phyloP scores from a whole-genome alignment of 352 stramenopile genomes.

The Phytopythium oedochilum region DNA sequence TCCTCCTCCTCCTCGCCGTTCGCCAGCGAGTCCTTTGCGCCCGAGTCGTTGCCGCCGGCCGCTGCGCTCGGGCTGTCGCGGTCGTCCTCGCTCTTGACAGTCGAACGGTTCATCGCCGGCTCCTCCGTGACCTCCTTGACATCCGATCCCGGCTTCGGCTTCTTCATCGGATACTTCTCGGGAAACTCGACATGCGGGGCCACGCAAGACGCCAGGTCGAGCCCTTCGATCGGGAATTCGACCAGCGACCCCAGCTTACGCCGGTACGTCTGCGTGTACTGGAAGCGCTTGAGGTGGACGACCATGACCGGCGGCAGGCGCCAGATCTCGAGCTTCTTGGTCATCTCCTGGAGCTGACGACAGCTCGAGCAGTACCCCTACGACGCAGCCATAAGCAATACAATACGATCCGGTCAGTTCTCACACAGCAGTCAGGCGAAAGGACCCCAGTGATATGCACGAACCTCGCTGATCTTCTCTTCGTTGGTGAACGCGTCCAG shows the following conservation, averaged over 20 bases:
- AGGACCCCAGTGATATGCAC: not conserved
- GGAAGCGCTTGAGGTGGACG: constrained; percentile 98
- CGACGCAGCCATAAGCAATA: not conserved
- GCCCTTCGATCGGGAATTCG: constrained; percentile 92
- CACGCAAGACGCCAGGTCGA: constrained; percentile 93
- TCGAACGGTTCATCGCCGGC: not conserved
- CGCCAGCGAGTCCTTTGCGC: constrained; percentile 7
- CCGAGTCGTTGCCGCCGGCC: constrained; percentile 7
- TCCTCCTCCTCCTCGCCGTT: not conserved
- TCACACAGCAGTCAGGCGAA: not conserved
- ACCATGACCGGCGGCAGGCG: constrained; percentile 96
- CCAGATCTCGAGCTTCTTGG: constrained; percentile 98
- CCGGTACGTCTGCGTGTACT: constrained; percentile 93
- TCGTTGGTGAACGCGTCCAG: constrained; percentile 83
- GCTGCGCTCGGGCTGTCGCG: not conserved
- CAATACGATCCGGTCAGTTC: not conserved
- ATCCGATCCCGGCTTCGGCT: constrained; percentile 13
- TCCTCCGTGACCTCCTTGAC: constrained; percentile 2
- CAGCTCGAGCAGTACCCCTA: constrained; percentile 96
- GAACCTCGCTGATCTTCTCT: constrained; percentile 81
- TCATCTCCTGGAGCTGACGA: constrained; percentile 93
- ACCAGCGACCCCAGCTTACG: constrained; percentile 90
- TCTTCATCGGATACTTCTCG: constrained; percentile 76
- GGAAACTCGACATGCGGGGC: constrained; percentile 77
- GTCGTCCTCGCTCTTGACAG: constrained; percentile 2